phyloP scores from a whole-genome alignment of 2,329 filamentous ascomycete species.

The Hypoxylon sp. region DNA sequence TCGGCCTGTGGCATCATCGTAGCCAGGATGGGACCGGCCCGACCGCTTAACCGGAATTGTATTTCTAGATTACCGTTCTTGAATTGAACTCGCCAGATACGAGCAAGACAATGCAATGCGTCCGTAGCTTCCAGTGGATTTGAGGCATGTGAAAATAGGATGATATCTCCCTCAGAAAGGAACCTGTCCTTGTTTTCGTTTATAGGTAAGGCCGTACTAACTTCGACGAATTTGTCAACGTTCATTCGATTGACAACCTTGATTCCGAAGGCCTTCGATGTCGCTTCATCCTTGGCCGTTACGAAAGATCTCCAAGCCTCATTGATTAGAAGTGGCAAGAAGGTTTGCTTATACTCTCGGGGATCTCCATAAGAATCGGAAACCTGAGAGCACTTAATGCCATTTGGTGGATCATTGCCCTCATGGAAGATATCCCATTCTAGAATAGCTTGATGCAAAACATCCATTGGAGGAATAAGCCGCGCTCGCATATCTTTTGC shows the following conservation, averaged over 20 bases:
- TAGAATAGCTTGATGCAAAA: constrained; percentile 87
- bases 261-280: constrained; percentile 84
- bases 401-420: constrained; percentile 86
- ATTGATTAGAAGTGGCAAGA: constrained; percentile 89
- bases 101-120: constrained; percentile 85
- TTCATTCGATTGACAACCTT: constrained; percentile 89
- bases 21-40: constrained; percentile 72
- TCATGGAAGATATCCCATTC: constrained; percentile 95
- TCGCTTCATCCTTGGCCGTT: constrained; percentile 88
- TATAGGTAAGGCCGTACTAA: constrained; percentile 85
- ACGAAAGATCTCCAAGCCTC: constrained; percentile 98
- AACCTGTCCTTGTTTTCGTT: constrained; percentile 78
- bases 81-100: constrained; percentile 83
- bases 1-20: constrained; percentile 77
- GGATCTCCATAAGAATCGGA: constrained; percentile 83
- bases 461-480: constrained; percentile 88
- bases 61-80: constrained; percentile 88
- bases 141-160: constrained; percentile 82
- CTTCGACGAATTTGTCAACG: constrained; percentile 93
- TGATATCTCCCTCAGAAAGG: constrained; percentile 87
- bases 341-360: constrained; percentile 86
- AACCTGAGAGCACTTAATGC: constrained; percentile 80
- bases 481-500: constrained; percentile 95
- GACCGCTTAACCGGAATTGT: constrained; percentile 84
- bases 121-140: constrained; percentile 76